A percentile compares a stretch with the other conserved stretches of the same genome.
phyloP scores from a whole-genome alignment of 2,329 filamentous ascomycete species.

The Penicillium frequentans region DNA sequence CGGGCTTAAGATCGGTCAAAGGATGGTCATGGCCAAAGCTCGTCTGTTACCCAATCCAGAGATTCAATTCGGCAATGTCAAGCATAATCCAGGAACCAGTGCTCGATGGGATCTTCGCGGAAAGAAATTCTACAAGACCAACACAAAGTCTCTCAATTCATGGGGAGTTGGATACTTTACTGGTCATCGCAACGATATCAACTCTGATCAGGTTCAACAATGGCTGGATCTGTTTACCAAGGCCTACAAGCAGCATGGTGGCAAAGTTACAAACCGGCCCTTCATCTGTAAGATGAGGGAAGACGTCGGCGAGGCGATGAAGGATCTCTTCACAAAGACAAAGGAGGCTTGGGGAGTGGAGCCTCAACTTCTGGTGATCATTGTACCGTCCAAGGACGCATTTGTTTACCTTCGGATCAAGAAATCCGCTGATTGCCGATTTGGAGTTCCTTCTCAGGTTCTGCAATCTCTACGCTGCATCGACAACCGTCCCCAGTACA shows the following conservation, averaged over 20 bases:
- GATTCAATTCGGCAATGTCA: conserved; percentile 64
- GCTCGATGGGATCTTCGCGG: conserved; percentile 88
- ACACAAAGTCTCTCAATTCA: conserved; percentile 60
- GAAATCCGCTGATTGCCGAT: conserved; percentile 82
- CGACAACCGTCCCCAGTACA: conserved; percentile 76
- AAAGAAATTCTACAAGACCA: conserved; percentile 71
- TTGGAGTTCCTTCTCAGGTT: conserved; percentile 80
- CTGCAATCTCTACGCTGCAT: conserved; percentile 69
- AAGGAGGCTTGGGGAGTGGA: conserved; percentile 40
- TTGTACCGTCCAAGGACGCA: conserved; percentile 70
- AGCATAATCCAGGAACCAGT: conserved; percentile 59
- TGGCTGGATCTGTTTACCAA: conserved; percentile 64
- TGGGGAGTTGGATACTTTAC: conserved; percentile 76
- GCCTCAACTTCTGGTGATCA: conserved; percentile 77
- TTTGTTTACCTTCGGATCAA: conserved; percentile 82
- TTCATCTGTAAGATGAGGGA: conserved; percentile 42
- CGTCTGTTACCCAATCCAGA: conserved; percentile 69
- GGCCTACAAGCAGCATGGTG: conserved; percentile 63
- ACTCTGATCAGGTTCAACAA: conserved; percentile 46
- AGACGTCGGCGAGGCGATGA: conserved; percentile 56
- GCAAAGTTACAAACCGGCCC: conserved; percentile 51
- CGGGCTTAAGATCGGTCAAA: conserved; percentile 66
- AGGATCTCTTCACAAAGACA: conserved; percentile 56
- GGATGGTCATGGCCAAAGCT: conserved; percentile 68
- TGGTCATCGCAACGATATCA: conserved; percentile 51